Base-by-base conservation (phyloP, 371 early-diverging fungal species). In the Apophysomyces elegans region DNA sequence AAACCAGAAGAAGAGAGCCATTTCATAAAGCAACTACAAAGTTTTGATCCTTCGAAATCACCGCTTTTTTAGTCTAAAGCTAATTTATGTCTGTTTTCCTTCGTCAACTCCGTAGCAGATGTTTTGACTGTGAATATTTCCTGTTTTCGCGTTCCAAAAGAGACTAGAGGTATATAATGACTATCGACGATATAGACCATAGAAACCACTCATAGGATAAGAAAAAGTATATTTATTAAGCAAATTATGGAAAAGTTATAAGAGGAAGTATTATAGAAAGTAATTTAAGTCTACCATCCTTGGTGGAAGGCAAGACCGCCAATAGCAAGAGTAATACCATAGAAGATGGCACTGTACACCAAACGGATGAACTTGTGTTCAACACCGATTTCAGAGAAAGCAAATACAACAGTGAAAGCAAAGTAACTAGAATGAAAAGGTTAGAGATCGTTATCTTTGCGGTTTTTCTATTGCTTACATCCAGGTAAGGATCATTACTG, bases 401-500 rank as follows among this genome's bases (percentile, higher is more conserved):
- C 76, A 36, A 60, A 72, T n/a, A 83, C 62, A n/a, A 76, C 62
- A 14, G 83, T 76, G 68, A 83, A 75, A 6, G 74, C 78, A 61
- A 80, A 70, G 66, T 71, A 83, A 37, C 74, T 73, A 57, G 26
- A 11, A 44, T 18, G 50, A 35, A 26, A 46, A 35, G 3, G 47
- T 37, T 1, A 45, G 39, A 26, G 32, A 26, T 26, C 32, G 50
- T 35, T 35, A 41, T 26, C 16, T 44, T 46, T 3, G 13, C 5
- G 12, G 26, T 44, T 9, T 9, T 9, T 21, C 26, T 36, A 21
- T 9, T 50, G 65, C 69, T 68, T 68, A 70, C 75, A 83, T 65
- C 83, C 83, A 83, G 44, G 80, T 63, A 35, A 83, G 47, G 43
- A 83, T 76, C 80, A 79, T 76, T 1, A 80, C 83, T 18, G 75